phyloP scores from a whole-genome alignment of 2,329 filamentous ascomycete species.

The Colletotrichum australisinense region DNA sequence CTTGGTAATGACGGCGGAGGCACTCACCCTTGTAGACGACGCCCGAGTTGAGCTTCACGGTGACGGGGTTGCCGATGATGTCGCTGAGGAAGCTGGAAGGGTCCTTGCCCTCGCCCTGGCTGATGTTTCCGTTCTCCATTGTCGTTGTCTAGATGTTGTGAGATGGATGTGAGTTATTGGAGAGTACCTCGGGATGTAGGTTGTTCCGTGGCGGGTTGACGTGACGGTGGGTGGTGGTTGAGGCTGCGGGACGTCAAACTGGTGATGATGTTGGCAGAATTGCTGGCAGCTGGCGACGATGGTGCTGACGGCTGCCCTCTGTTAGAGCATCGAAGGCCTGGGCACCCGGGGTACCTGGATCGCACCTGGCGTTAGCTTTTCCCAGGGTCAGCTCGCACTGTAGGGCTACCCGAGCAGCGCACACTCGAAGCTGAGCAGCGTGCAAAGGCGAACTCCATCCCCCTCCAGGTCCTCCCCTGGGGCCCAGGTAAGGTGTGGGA shows the following conservation, averaged over 20 bases:
- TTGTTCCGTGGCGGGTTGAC: background rate
- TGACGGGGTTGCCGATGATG: constrained; percentile 93
- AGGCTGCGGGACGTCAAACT: constrained; percentile 13
- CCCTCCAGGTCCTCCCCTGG: background rate
- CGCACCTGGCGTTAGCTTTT: background rate
- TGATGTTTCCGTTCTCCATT: constrained; percentile 81
- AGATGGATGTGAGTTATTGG: background rate
- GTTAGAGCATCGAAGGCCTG: background rate
- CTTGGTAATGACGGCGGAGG: no score
- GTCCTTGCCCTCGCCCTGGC: constrained; percentile 82
- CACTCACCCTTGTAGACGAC: constrained; percentile 92
- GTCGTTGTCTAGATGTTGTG: background rate
- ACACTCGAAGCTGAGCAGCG: constrained; percentile 12
- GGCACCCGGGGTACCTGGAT: background rate
- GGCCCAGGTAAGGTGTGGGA: constrained; percentile 9
- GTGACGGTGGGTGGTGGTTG: constrained; percentile 8
- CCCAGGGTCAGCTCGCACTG: constrained; percentile 29
- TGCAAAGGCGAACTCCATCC: constrained; percentile 13
- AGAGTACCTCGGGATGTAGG: background rate
- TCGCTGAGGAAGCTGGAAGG: constrained; percentile 93
- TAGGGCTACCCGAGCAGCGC: constrained; percentile 21
- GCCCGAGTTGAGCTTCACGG: constrained; percentile 98
- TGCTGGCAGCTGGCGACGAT: constrained; percentile 2
- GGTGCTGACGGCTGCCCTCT: background rate
- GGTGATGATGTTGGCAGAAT: constrained; percentile 26